Percentiles rank a stretch among this genome's conserved stretches.
These are phyloP conservation scores for Claviceps fusiformis DNA, from an alignment of 2,329 filamentous ascomycete genomes.

Conservation along the genomic window DNA sequence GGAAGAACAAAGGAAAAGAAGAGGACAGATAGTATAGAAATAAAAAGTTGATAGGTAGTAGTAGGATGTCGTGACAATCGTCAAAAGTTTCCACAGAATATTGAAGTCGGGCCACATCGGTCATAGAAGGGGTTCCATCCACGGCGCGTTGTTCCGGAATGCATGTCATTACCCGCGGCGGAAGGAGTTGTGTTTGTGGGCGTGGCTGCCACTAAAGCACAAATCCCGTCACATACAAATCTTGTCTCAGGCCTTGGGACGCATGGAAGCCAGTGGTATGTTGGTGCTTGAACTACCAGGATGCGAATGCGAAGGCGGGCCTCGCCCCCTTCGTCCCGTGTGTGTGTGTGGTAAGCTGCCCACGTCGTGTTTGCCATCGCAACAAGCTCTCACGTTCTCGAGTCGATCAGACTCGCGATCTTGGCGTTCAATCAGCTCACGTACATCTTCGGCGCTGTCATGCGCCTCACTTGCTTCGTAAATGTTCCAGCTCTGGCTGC, in stretches of 20 bases:
- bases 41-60: background rate
- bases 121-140: background rate
- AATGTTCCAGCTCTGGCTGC: slow-evolving; percentile 31
- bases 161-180: background rate
- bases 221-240: background rate
- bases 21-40: background rate
- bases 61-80: slow-evolving; percentile 3
- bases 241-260: slow-evolving; percentile 19
- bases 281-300: slow-evolving; percentile 23
- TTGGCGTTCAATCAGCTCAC: slow-evolving; percentile 65
- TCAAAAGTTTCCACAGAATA: slow-evolving; percentile 1
- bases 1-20: background rate
- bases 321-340: slow-evolving; percentile 31
- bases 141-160: background rate
- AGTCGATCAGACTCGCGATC: slow-evolving; percentile 65
- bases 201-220: background rate
- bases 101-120: background rate
- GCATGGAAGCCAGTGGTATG: slow-evolving; percentile 22
- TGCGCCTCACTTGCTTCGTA: slow-evolving; percentile 51
- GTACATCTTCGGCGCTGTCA: slow-evolving; percentile 72
- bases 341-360: slow-evolving; percentile 39
- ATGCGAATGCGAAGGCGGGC: slow-evolving; percentile 22
- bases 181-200: background rate
- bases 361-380: slow-evolving; percentile 85
- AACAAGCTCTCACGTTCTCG: slow-evolving; percentile 94